Conservation (phyloP, 176 grass and related monocot genomes). For the Oryza australiensis region DNA sequence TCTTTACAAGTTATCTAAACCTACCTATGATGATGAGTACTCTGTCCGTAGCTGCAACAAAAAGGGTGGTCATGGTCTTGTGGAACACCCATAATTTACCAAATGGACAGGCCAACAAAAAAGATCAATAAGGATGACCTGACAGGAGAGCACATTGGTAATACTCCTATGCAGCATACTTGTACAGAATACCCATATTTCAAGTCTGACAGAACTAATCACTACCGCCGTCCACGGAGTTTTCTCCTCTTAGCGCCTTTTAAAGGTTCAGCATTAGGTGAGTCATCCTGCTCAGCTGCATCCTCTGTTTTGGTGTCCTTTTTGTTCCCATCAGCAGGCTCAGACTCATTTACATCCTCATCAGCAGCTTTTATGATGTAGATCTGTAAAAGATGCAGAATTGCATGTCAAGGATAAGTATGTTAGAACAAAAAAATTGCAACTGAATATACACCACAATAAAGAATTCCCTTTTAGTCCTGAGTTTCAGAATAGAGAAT, state of each 20-base stretch:
- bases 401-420: not conserved
- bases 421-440: not conserved
- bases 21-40: not conserved
- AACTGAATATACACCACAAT: not conserved
- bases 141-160: constrained; percentile 4
- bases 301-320: constrained; percentile 34
- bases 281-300: constrained; percentile 33
- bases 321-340: constrained; percentile 16
- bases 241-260: constrained; percentile 52
- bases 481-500: not conserved
- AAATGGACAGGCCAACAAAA: constrained; percentile 43
- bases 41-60: not conserved
- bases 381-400: constrained; percentile 53
- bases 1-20: constrained; percentile 40
- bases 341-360: constrained; percentile 32
- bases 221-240: constrained; percentile 37
- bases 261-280: constrained; percentile 29
- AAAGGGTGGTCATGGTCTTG: constrained; percentile 13
- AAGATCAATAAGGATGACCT: constrained; percentile 40
- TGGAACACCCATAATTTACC: constrained; percentile 15
- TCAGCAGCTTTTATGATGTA: constrained; percentile 85
- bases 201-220: not conserved
- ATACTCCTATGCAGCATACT: constrained; percentile 8
- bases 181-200: constrained; percentile 7
- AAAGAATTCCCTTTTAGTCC: not conserved